phyloP scores from a whole-genome alignment of 1,284 basidiomycete genomes.

The Schizopora paradoxa region DNA sequence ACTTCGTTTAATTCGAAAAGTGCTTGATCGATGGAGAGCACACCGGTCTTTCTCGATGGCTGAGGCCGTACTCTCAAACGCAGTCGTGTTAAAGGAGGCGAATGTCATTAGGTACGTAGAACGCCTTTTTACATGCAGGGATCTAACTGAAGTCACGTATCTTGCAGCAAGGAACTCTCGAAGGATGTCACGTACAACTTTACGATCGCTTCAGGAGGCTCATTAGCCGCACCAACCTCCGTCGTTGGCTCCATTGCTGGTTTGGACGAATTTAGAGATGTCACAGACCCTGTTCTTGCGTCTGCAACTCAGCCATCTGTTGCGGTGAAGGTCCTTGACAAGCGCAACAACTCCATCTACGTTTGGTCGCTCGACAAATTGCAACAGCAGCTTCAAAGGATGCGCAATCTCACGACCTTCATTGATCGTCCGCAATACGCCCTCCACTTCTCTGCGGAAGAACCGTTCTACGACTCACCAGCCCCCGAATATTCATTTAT shows the following conservation, averaged over 20 bases:
- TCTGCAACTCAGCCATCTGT: conserved; percentile 78
- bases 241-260: conserved; percentile 84
- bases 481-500: conserved; percentile 88
- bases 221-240: conserved; percentile 75
- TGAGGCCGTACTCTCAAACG: conserved; percentile 80
- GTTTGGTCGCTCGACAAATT: conserved; percentile 89
- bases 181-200: conserved; percentile 92
- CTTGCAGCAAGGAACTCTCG: conserved; percentile 69
- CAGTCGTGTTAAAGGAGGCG: conserved; percentile 88
- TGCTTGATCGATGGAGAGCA: conserved; percentile 79
- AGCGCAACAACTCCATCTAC: conserved; percentile 79
- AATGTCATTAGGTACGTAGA: conserved; percentile 82
- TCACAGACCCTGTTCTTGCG: conserved; percentile 71
- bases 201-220: conserved; percentile 78
- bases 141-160: conserved; percentile 16
- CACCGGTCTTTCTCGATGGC: conserved; percentile 89
- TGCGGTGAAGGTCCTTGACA: conserved; percentile 88
- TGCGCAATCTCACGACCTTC: conserved; percentile 92
- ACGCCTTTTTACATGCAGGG: conserved; percentile 9
- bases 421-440: conserved; percentile 90
- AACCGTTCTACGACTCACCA: conserved; percentile 86
- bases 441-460: conserved; percentile 88
- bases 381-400: conserved; percentile 83
- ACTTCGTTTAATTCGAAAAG: conserved; percentile 73
- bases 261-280: conserved; percentile 88